These are phyloP conservation scores for Suillus brevipes DNA, from an alignment of 768 basidiomycete genomes.

Conservation along the genomic window DNA sequence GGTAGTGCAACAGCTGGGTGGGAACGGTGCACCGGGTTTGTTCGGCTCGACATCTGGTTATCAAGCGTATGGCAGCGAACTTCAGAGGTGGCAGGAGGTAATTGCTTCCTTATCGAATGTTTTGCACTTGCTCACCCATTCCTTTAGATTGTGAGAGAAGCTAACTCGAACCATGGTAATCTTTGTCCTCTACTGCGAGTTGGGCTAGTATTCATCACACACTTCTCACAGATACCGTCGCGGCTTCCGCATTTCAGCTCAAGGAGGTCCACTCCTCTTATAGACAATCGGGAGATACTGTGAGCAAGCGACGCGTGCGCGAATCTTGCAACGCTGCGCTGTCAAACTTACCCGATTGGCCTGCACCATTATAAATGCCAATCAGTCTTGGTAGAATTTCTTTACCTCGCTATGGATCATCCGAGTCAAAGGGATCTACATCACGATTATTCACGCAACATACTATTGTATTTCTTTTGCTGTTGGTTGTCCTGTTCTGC, in stretches of 20 bases:
- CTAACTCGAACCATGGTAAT: conserved; percentile 53
- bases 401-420: neutral
- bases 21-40: conserved; percentile 33
- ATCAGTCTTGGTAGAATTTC: conserved; percentile 5
- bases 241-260: conserved; percentile 74
- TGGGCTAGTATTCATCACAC: conserved; percentile 1
- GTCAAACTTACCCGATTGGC: conserved; percentile 73
- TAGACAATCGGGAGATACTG: conserved; percentile 68
- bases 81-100: conserved; percentile 59
- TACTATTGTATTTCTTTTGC: neutral
- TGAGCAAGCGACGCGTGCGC: conserved; percentile 73
- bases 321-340: conserved; percentile 80
- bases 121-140: conserved; percentile 13
- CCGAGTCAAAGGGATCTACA: neutral
- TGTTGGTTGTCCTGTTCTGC: neutral
- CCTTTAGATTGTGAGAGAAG: conserved; percentile 54
- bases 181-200: conserved; percentile 4
- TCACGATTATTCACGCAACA: neutral
- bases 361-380: conserved; percentile 38
- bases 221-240: conserved; percentile 41
- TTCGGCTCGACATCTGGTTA: conserved; percentile 36
- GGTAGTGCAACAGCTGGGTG: conserved; percentile 46
- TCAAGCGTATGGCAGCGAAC: conserved; percentile 47
- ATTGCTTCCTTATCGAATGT: conserved; percentile 23
- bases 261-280: conserved; percentile 73